phyloP scores from a whole-genome alignment of 345 rosid genomes.

The Eucalyptus microcorys region DNA sequence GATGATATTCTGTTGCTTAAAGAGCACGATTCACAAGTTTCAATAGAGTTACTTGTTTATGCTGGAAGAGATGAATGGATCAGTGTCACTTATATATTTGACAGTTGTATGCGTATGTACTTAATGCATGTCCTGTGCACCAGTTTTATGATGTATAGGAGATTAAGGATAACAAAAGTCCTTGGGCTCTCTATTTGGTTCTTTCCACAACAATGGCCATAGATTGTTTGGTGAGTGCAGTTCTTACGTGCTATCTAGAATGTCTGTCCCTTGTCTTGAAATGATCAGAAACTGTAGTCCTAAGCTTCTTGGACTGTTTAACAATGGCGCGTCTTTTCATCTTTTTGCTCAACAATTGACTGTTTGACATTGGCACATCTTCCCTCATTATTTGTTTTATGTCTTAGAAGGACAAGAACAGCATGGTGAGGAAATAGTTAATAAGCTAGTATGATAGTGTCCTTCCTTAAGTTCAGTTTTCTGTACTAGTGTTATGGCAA shows the following conservation, averaged over 20 bases:
- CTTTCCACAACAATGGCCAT: background rate
- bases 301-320: background rate
- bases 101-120: background rate
- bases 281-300: background rate
- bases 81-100: background rate
- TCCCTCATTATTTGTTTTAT: background rate
- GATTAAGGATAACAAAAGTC: background rate
- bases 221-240: background rate
- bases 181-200: background rate
- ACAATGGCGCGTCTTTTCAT: background rate
- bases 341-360: background rate
- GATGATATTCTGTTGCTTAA: background rate
- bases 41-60: background rate
- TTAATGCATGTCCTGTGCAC: background rate
- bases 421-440: background rate
- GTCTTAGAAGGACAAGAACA: background rate
- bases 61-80: background rate
- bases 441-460: background rate
- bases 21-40: background rate
- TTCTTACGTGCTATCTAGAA: background rate
- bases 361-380: background rate
- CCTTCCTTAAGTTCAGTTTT: background rate
- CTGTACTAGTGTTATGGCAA: background rate
- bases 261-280: background rate
- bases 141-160: background rate